Evolutionary conservation across 768 basidiomycete species (phyloP), one percentile per base, ranked within the genome.

Genomic region (Mycena kentingensis): DNA sequence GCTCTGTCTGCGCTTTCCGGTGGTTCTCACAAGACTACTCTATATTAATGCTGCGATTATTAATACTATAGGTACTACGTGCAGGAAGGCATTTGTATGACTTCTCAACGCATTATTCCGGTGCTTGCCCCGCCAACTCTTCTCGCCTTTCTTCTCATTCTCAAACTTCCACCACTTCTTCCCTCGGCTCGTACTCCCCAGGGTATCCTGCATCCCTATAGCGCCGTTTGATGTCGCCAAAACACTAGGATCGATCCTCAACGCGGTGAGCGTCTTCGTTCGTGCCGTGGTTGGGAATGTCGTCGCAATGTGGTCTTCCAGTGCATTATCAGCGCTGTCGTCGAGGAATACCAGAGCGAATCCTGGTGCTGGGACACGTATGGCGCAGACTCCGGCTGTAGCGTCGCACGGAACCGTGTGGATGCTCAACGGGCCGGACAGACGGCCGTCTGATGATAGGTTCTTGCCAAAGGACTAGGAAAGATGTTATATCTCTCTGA

Each of bases 171-270:
- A 44, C 46, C 35, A 49, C 31, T 55, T 55, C 39, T 27, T 43
- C 26, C 39, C 47, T 21, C 54, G 41, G 46, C 65, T 65, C 29
- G 68, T 69, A 34, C 66, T 70, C 10, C 64, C 69, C 38, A 53
- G 15, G 22, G 38, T 39, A 18, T 50, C 42, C 31, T 59, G 59
- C 13, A 52, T 54, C 2, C 66, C 69, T 28, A 53, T 60, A 35
- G 70, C 66, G 1, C 76, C 76, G 56, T 78, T 77, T 25, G 68
- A 68, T 11, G 76, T 75, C 24, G 67, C 64, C 46, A 78, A 46
- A 2, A 69, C 69, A 21, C 54, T 61, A 7, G 72, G 67, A 55
- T 73, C 64, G 6, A 76, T 65, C 0, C 69, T 71, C 1, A 69
- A 67, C 6, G 67, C 69, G 22, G 57, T 65, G 3, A 19, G 35